These are phyloP conservation scores for Carallia brachiata DNA, from an alignment of 345 rosid genomes.

Conservation along the genomic window DNA sequence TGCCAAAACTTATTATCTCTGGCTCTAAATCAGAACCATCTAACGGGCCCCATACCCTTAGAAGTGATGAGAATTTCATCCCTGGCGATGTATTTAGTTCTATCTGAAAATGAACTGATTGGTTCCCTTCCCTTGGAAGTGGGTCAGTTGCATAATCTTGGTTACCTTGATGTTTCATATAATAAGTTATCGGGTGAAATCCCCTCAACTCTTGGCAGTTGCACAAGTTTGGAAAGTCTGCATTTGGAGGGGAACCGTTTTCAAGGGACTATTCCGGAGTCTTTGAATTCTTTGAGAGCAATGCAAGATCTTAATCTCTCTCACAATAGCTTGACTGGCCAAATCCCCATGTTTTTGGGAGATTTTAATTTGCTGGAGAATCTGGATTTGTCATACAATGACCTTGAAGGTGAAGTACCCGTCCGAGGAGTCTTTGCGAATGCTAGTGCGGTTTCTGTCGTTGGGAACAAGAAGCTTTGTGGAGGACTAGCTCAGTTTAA, in stretches of 20 bases:
- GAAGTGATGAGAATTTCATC: conserved; percentile 15
- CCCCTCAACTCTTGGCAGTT: conserved; percentile 9
- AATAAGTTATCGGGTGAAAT: conserved; percentile 17
- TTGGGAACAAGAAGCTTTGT: conserved; percentile 13
- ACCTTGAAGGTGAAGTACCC: conserved; percentile 16
- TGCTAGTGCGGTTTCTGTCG: background rate
- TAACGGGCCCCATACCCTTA: conserved; percentile 11
- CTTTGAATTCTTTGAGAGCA: conserved; percentile 11
- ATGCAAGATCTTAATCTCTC: conserved; percentile 11
- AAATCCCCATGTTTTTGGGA: conserved; percentile 6
- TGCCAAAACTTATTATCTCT: background rate
- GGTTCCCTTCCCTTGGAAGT: conserved; percentile 13
- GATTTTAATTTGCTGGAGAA: background rate
- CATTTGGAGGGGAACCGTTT: conserved; percentile 3
- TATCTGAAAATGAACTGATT: conserved; percentile 3
- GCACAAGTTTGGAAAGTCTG: conserved; percentile 2
- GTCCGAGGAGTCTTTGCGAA: conserved; percentile 8
- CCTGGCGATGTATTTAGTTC: background rate
- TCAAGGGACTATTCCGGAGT: conserved; percentile 7
- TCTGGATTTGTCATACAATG: conserved; percentile 14
- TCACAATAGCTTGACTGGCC: conserved; percentile 12
- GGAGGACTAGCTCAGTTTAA: conserved; percentile 12
- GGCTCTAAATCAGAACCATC: conserved; percentile 3
- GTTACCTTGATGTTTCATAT: background rate
- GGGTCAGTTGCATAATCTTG: conserved; percentile 4